Conservation (phyloP, 352 stramenopile species). For the Globisporangium uncinulatum region DNA sequence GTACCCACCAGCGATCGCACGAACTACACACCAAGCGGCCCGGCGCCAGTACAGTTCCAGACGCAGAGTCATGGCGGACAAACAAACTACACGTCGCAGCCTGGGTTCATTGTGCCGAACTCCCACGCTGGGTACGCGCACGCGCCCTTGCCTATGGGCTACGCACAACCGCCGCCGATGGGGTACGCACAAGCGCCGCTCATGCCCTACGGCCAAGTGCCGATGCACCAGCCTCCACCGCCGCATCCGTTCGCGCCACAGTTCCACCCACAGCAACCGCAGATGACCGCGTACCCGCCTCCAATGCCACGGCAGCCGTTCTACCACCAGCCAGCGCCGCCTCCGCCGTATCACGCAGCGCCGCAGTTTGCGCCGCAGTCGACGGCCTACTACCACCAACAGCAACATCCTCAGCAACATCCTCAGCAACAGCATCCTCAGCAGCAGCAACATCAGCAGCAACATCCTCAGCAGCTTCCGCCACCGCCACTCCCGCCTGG, state of each 20-base stretch:
- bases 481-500: constrained; percentile 28
- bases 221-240: constrained; percentile 20
- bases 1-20: constrained; percentile 10
- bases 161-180: constrained; percentile 17
- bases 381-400: constrained; percentile 4
- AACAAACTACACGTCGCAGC: constrained; percentile 45
- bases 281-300: constrained; percentile 11
- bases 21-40: constrained; percentile 9
- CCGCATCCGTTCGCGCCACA: constrained; percentile 19
- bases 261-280: constrained; percentile 13
- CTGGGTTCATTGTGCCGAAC: constrained; percentile 15
- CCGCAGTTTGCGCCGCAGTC: constrained; percentile 12
- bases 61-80: constrained; percentile 35
- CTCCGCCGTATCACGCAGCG: constrained; percentile 19
- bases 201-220: constrained; percentile 20
- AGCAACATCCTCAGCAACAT: constrained; percentile 5
- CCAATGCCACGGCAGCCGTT: background rate
- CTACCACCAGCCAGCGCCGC: constrained; percentile 6
- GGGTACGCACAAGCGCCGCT: constrained; percentile 16
- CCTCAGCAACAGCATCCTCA: constrained; percentile 24
- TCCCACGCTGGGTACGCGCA: constrained; percentile 30
- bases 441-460: constrained; percentile 9
- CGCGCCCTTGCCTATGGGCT: constrained; percentile 18
- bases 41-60: constrained; percentile 20
- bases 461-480: constrained; percentile 16